phyloP scores from a whole-genome alignment of 768 basidiomycete species.

The Hemileccinum rubropunctum region DNA sequence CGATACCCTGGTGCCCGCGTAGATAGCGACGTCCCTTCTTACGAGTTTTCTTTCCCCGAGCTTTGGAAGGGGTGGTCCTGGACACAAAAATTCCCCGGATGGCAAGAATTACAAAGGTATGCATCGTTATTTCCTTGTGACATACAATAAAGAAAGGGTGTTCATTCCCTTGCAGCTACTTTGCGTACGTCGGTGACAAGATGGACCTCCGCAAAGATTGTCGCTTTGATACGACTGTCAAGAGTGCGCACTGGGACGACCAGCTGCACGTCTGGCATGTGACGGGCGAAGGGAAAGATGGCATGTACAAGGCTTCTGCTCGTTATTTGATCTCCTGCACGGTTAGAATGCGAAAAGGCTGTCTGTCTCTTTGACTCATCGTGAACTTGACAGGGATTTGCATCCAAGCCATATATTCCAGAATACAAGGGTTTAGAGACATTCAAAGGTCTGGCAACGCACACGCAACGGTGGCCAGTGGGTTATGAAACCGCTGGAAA shows the following conservation, averaged over 20 bases:
- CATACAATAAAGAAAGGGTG: not conserved
- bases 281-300: not conserved
- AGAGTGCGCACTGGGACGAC: constrained; percentile 10
- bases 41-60: constrained; percentile 9
- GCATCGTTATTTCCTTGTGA: not conserved
- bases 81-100: constrained; percentile 8
- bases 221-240: constrained; percentile 11
- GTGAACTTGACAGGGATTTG: not conserved
- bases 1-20: constrained; percentile 13
- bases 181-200: constrained; percentile 9
- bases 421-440: constrained; percentile 1
- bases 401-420: constrained; percentile 8
- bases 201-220: constrained; percentile 10
- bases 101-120: constrained; percentile 7
- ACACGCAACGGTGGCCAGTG: constrained; percentile 9
- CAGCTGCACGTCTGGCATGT: constrained; percentile 7
- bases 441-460: constrained; percentile 4
- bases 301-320: constrained; percentile 2
- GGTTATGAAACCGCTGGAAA: constrained; percentile 4
- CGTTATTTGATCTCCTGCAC: constrained; percentile 6
- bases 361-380: not conserved
- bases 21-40: constrained; percentile 6
- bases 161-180: constrained; percentile 1
- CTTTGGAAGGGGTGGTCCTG: constrained; percentile 15
- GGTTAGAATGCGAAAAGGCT: not conserved